Percentiles rank a stretch among this genome's conserved stretches.
Conservation (phyloP, 805 yeast genomes). For the Candida xiaguanensis region DNA sequence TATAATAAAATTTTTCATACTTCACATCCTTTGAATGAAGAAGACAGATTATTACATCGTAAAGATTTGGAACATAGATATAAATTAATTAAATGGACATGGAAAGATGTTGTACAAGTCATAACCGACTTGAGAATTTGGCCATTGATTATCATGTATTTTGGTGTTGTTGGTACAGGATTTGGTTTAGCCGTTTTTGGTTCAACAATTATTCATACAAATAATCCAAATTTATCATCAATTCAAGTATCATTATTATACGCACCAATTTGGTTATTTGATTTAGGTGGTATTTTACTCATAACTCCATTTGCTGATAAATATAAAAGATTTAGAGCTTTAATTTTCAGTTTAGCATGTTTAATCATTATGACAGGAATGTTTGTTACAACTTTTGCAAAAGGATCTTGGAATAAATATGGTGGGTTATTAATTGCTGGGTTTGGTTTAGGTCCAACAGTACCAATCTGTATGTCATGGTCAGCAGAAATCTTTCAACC, state of each 20-base stretch:
- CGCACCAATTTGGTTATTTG: constrained; percentile 91
- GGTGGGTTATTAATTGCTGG: constrained; percentile 82
- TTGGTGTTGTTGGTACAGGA: constrained; percentile 92
- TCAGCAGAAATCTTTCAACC: constrained; percentile 69
- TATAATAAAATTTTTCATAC: constrained; percentile 28
- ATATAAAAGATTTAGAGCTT: constrained; percentile 54
- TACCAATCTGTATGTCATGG: constrained; percentile 84
- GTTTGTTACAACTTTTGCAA: constrained; percentile 72
- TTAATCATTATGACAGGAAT: constrained; percentile 70
- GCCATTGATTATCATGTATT: constrained; percentile 84
- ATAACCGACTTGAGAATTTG: constrained; percentile 64
- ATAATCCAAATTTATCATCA: constrained; percentile 59
- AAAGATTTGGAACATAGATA: constrained; percentile 57
- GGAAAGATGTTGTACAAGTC: constrained; percentile 53
- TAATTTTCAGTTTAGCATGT: constrained; percentile 60
- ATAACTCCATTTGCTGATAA: constrained; percentile 80
- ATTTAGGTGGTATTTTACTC: constrained; percentile 66
- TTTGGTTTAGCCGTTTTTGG: constrained; percentile 83
- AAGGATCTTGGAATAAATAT: constrained; percentile 69
- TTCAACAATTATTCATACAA: constrained; percentile 65
- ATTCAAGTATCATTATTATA: constrained; percentile 71
- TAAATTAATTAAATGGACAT: constrained; percentile 48
- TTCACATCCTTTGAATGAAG: constrained; percentile 46
- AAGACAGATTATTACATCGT: constrained; percentile 55
- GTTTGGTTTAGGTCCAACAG: constrained; percentile 87